A percentile compares a stretch with the other conserved stretches of the same genome.
phyloP scores from a whole-genome alignment of 2,329 filamentous ascomycete species.

The Neonectria ditissima region DNA sequence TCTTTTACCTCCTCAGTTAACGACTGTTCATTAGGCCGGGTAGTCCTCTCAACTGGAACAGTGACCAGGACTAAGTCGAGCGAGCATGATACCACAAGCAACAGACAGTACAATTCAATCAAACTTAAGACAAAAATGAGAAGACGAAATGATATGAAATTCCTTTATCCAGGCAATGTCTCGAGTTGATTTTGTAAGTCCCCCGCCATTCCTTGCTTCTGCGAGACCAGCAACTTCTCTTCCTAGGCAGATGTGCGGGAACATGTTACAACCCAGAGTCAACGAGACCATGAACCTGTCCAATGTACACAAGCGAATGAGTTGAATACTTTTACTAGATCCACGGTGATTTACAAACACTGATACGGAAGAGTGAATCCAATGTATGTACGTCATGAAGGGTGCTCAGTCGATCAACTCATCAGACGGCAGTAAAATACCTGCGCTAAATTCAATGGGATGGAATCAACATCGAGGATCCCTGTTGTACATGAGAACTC shows the following conservation, averaged over 20 bases:
- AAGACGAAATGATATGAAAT: rapidly evolving
- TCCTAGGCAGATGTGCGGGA: neutral
- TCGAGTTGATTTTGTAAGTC: neutral
- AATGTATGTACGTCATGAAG: no score
- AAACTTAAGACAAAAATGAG: neutral
- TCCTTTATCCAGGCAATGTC: neutral
- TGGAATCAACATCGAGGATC: neutral
- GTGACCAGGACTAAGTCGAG: neutral
- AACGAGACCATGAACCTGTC: neutral
- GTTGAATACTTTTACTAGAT: no score
- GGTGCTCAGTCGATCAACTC: no score
- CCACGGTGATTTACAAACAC: no score
- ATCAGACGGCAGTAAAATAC: no score
- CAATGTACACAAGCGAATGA: neutral
- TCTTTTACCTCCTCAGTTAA: no score
- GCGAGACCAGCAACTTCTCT: neutral
- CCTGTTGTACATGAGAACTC: no score
- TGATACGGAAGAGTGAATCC: no score
- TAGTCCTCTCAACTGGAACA: neutral
- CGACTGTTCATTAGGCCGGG: no score
- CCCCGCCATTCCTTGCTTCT: neutral
- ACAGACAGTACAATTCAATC: neutral
- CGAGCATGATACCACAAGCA: neutral
- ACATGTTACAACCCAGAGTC: neutral
- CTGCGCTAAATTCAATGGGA: no score